Evolutionary conservation across 2,329 filamentous ascomycete genomes (phyloP).

Genomic region (Diplodia mutila): DNA sequence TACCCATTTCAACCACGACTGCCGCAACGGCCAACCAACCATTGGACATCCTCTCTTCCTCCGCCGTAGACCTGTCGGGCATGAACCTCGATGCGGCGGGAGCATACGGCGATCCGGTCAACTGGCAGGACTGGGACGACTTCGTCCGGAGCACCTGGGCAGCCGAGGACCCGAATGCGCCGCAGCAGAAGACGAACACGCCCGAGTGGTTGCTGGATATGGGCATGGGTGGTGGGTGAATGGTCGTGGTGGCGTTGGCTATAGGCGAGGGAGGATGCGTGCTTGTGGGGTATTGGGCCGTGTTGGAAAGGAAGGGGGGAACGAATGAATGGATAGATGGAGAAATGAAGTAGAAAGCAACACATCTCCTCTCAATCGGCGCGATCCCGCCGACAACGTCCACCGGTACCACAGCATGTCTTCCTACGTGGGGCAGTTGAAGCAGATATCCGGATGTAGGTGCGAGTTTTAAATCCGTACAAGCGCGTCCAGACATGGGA

Average conservation of each 20-base stretch:
- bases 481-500: too few species aligned
- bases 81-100: constrained; percentile 12
- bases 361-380: too few species aligned
- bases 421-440: too few species aligned
- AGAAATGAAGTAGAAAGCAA: too few species aligned
- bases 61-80: background rate
- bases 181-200: constrained; percentile 20
- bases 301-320: too few species aligned
- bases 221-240: background rate
- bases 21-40: background rate
- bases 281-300: background rate
- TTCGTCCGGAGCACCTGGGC: constrained; percentile 25
- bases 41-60: background rate
- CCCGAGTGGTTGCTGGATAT: constrained; percentile 19
- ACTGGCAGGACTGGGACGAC: constrained; percentile 23
- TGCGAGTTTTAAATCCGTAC: too few species aligned
- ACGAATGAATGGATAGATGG: background rate
- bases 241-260: background rate
- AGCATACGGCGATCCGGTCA: constrained; percentile 18
- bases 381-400: too few species aligned
- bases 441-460: too few species aligned
- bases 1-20: background rate
- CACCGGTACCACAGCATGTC: too few species aligned
- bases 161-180: background rate
- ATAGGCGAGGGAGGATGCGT: background rate